Base-by-base conservation (phyloP, 257 asterid species). In the Solanum piurae region DNA sequence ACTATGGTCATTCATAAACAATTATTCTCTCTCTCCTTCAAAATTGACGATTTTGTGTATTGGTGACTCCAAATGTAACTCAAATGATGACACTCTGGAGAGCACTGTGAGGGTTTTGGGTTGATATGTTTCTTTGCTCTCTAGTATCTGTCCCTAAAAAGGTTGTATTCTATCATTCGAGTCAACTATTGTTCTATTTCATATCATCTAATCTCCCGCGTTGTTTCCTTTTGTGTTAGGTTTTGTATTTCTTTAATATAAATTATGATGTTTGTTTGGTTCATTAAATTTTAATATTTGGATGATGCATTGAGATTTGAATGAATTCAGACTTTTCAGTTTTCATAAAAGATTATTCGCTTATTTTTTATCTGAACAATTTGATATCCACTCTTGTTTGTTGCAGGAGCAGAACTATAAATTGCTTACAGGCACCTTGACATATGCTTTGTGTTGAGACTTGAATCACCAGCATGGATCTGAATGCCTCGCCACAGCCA, bases 401-500 rank as follows among this genome's bases (percentile, higher is more conserved):
- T 80, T 46, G 85, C 31, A 46, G 38, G 85, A 80, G 52, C 85
- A 80, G 85, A 44, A 46, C 33, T 80, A 46, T 86, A 86, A 86
- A 84, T 36, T 31, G 4, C 62, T 71, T 7, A 27, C 23, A 44
- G 42, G 84, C 46, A 74, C 38, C 83, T 69, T 87, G 87, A 75
- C 86, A 87, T 89, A 94, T 93, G 98, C 86, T 92, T 89, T 90
- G 89, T 85, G 88, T 85, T 90, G 92, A 87, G 86, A 87, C 87
- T 91, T 93, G 93, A 93, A 87, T 93, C 88, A 91, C 89, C 90
- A 93, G 95, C 91, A 97, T 97, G 99, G 99, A 96, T 93, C 93
- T 97, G 92, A 97, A 97, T 93, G 99, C 89, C 77, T 93, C 95
- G 74, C 99, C 99, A 23, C 93, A 91, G 90, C 99, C 98, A 72